Evolutionary conservation across 2,329 filamentous ascomycete species (phyloP).

Genomic region (Aspergillus pseudotamarii): DNA sequence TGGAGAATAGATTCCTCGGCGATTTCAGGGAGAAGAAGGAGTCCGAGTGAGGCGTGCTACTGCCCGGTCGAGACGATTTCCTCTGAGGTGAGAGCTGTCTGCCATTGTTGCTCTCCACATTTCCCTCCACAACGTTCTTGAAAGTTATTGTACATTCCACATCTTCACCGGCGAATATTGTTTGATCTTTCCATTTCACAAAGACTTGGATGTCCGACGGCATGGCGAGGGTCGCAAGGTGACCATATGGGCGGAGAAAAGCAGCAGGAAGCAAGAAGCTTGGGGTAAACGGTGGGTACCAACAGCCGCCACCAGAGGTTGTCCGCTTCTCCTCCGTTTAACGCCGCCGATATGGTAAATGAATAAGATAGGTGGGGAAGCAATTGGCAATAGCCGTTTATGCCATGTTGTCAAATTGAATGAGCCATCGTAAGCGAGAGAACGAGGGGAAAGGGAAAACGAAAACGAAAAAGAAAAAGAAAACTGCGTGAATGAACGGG

Average conservation of each 20-base stretch:
- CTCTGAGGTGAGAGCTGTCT: constrained; percentile 38
- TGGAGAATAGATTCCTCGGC: constrained; percentile 39
- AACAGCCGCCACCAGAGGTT: constrained; percentile 18
- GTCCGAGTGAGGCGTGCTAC: constrained; percentile 35
- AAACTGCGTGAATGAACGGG: neutral
- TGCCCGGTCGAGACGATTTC: constrained; percentile 40
- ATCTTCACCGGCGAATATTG: constrained; percentile 94
- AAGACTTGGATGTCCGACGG: constrained; percentile 87
- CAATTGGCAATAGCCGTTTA: constrained; percentile 20
- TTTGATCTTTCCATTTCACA: constrained; percentile 90
- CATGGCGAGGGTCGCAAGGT: constrained; percentile 41
- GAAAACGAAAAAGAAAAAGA: neutral
- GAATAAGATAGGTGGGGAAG: constrained; percentile 12
- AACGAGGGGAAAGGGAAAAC: neutral
- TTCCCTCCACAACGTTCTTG: constrained; percentile 70
- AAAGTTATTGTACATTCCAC: constrained; percentile 96
- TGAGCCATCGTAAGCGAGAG: constrained; percentile 20
- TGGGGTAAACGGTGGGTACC: constrained; percentile 23
- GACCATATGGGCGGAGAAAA: constrained; percentile 35
- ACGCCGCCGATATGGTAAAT: neutral
- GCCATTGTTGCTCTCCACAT: constrained; percentile 32
- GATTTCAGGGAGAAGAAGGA: constrained; percentile 44
- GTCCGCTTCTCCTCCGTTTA: constrained; percentile 1
- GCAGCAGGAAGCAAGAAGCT: constrained; percentile 20
- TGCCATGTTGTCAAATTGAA: constrained; percentile 32